Percentiles rank a stretch among this genome's conserved stretches.
Conservation (phyloP, 257 asterid genomes). For the Solanum chiquidenum region DNA sequence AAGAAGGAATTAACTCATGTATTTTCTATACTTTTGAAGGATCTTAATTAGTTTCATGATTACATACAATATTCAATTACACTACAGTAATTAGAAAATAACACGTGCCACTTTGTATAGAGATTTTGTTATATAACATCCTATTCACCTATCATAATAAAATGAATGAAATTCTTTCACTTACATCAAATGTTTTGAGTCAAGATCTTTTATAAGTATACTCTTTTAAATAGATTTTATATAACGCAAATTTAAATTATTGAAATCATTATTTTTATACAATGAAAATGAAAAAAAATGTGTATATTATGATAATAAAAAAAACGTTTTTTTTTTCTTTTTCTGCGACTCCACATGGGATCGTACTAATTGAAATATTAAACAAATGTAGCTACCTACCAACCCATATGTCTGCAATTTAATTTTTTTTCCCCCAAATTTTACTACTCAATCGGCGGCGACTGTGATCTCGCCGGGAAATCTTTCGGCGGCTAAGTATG, state of each 20-base stretch:
- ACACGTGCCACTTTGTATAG: no score
- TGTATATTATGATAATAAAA: not conserved
- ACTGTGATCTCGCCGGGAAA: conserved; percentile 22
- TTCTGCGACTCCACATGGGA: not conserved
- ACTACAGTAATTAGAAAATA: no score
- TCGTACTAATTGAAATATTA: not conserved
- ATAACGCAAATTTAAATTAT: not conserved
- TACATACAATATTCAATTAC: no score
- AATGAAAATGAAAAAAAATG: no score
- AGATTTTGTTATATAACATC: no score
- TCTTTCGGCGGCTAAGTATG: not conserved
- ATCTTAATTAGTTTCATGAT: no score
- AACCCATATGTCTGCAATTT: not conserved
- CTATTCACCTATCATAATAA: no score
- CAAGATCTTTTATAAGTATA: no score
- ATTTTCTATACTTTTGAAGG: not conserved
- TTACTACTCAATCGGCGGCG: conserved; percentile 1
- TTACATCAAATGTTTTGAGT: no score
- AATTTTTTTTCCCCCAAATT: not conserved
- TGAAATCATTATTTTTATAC: no score
- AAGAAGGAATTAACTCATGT: not conserved
- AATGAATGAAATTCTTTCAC: no score
- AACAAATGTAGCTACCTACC: not conserved
- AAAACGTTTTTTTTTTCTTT: not conserved
- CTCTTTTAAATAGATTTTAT: no score